A percentile compares a stretch with the other conserved stretches of the same genome.
Conservation (phyloP, 495 filamentous ascomycete species). For the Penicillium arizonense region DNA sequence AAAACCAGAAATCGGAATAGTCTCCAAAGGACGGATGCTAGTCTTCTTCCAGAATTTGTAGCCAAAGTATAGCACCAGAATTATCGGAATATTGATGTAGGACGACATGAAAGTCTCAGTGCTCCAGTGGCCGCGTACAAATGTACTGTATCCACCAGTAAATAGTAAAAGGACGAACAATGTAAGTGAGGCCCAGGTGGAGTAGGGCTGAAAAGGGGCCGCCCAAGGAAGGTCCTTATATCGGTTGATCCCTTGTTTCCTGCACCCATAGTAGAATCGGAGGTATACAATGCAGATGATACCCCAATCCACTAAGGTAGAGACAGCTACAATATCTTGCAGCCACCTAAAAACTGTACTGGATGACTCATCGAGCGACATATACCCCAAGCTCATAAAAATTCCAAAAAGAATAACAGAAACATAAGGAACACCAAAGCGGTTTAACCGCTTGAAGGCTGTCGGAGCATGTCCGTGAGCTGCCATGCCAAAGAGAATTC, state of each 20-base stretch:
- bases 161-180: constrained; percentile 39
- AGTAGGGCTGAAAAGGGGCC: constrained; percentile 44
- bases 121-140: constrained; percentile 46
- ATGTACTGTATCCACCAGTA: constrained; percentile 13
- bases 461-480: constrained; percentile 32
- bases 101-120: constrained; percentile 15
- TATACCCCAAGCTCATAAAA: constrained; percentile 52
- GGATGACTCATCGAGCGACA: constrained; percentile 46
- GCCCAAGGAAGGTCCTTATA: constrained; percentile 42
- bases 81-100: constrained; percentile 47
- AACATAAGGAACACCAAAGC: constrained; percentile 56
- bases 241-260: constrained; percentile 36
- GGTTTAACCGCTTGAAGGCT: constrained; percentile 49
- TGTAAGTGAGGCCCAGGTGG: constrained; percentile 41
- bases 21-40: constrained; percentile 43
- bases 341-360: constrained; percentile 57
- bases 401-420: constrained; percentile 38
- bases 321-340: constrained; percentile 46
- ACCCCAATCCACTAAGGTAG: constrained; percentile 51
- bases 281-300: constrained; percentile 49
- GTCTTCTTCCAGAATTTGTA: constrained; percentile 53
- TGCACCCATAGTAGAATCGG: constrained; percentile 48
- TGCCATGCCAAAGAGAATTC: constrained; percentile 38
- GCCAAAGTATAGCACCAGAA: constrained; percentile 45
- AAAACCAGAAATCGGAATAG: constrained; percentile 28